Evolutionary conservation across 164 flowering plant genomes (phyloP), one percentile per base, ranked within the genome.

Genomic region (Santalum album): DNA sequence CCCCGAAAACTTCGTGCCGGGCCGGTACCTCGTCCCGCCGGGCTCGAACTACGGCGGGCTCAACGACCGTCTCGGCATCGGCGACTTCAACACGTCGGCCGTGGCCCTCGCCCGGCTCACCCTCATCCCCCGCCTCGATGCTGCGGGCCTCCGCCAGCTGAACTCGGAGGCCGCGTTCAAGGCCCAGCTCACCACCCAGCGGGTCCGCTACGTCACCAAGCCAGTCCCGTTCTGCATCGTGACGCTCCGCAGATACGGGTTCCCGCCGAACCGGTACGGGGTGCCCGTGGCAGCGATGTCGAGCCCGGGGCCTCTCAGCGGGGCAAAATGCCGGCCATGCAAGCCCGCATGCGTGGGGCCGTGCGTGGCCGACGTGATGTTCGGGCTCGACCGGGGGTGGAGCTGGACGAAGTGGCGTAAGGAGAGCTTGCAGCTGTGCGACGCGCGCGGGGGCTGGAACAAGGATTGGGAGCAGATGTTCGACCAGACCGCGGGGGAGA

Each of bases 241-340:
- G 2, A 45, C 83, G 17, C 96, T 89, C 56, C 78, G 96, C 3
- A 54, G 36, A 10, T 92, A 92, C 65, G 40, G 25, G 0, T 92
- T 66, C 61, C 96, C 96, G 0, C 97, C 96, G n/a, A 7, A 23
- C 16, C 60, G 65, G 21, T 76, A 7, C 51, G 97, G 92, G 0
- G 99, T 92, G 1, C 99, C 96, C 0, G 99, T 92, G 50, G 96
- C 90, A 3, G 72, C 97, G 4, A 7, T 92, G 57, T 69, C 81
- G 18, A 87, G 96, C 59, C 74, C 53, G 0, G 95, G 97, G 1
- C 92, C 96, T 0, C 65, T 89, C 23, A 92, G 90, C 27, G 99
- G 97, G 20, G 86, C 84, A 20, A 92, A 92, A 52, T 92, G 97
- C 75, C 58, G 99, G 81, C 96, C 97, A 6, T 92, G 99, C 64